Base-by-base conservation (phyloP, 768 basidiomycete species). In the Xerocomellus chrysenteron region DNA sequence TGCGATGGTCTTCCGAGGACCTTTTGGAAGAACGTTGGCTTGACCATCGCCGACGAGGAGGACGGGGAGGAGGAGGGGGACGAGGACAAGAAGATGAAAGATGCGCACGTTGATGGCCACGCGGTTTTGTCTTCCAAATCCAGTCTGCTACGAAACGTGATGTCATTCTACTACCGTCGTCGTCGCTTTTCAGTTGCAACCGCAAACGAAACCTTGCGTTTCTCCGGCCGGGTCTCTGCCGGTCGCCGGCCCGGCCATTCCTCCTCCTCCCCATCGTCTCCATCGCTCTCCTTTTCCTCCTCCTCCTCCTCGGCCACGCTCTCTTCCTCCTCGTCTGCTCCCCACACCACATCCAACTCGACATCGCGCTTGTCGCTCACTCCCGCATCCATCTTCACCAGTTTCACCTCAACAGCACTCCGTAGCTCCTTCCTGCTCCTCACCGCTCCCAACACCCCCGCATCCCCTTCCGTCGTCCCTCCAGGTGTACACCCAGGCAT, bases 401-500 rank as follows among this genome's bases (percentile, higher is more conserved):
- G 64, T 12, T 85, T 87, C 58, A 76, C 67, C 0, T 73, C 78
- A 4, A 54, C 55, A 2, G 69, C 67, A 61, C 82, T 84, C 58
- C 89, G 80, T 67, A 90, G 76, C 66, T 91, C 89, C 70, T 87
- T 90, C 60, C 86, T 77, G 19, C 82, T 77, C 44, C 66, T 68
- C 50, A 85, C 69, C 49, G 61, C 67, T 17, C 71, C 72, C 54
- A 94, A 69, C 37, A 87, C 76, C 28, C 62, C 64, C 21, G 75
- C 78, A 68, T 90, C 84, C 24, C 72, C 75, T 28, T 68, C 57
- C 54, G 43, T 17, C 59, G 60, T 30, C 30, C 60, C 61, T 5
- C 17, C 47, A 35, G 57, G 19, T 8, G 60, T 47, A 0, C 71
- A 45, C 3, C 80, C 75, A 1, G 88, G 87, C 47, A 77, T 71